A percentile compares a stretch with the other conserved stretches of the same genome.
phyloP scores from a whole-genome alignment of 345 rosid genomes.

The Eucalyptus viminalis region DNA sequence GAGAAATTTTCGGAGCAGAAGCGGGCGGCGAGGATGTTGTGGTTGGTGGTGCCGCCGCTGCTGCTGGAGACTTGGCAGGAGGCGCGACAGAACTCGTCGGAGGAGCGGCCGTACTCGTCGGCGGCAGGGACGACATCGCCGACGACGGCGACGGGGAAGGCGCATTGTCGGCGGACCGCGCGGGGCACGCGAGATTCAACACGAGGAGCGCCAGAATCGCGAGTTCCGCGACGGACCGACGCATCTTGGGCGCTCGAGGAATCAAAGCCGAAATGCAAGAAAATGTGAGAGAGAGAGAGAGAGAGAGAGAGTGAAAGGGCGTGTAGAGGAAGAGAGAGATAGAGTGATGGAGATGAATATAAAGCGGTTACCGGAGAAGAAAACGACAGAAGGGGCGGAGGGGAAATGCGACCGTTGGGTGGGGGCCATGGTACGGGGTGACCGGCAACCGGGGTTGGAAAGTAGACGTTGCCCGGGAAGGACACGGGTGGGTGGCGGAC shows the following conservation, averaged over 20 bases:
- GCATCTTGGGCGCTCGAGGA: neutral
- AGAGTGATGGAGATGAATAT: neutral
- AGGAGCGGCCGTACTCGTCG: neutral
- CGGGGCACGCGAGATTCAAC: neutral
- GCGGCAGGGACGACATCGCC: neutral
- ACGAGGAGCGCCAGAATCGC: neutral
- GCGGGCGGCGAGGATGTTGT: neutral
- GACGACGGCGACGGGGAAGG: slow-evolving; percentile 5
- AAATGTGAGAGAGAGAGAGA: neutral
- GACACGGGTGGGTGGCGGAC: neutral
- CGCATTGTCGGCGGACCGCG: neutral
- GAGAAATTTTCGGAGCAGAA: neutral
- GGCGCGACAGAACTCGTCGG: neutral
- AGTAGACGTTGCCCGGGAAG: slow-evolving; percentile 39
- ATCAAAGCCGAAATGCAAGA: neutral
- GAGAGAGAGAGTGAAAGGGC: neutral
- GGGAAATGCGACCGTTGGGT: slow-evolving; percentile 41
- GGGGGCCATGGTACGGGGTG: neutral
- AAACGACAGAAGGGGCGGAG: neutral
- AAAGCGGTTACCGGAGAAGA: neutral
- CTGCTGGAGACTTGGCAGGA: neutral
- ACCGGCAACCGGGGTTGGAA: slow-evolving; percentile 1
- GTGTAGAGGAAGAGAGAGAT: neutral
- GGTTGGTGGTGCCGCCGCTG: neutral
- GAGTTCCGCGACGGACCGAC: neutral